Base-by-base conservation (phyloP, 805 yeast genomes). In the Starmerella kuoi region DNA sequence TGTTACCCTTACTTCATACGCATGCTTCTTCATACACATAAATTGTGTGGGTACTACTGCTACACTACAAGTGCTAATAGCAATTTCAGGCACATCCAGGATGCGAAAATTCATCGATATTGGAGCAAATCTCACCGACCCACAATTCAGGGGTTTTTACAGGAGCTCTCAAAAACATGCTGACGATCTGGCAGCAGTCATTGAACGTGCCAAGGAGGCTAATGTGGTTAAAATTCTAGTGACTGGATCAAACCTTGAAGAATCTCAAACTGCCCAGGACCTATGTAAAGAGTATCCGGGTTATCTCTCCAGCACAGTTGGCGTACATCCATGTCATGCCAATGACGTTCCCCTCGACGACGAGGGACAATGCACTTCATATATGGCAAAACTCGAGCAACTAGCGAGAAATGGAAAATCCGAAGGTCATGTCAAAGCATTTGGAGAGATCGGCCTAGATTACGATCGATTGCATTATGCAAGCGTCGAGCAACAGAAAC, bases 391-490 rank as follows among this genome's bases (percentile, higher is more conserved):
- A 21, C 60, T 91, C 35, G 68, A 70, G 47, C 50, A 61, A 2
- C 51, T 79, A n/a, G 73, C 76, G 0, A 46, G 59, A 5, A 52
- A 62, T 1, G 81, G 85, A 4, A 57, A 61, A 24, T 55, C 63
- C 7, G 50, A 56, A 12, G 80, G 80, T 1, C 53, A 63, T 2
- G 79, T 91, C 22, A 72, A 72, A 53, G 91, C 95, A 1, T 79
- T 87, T 63, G 99, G 99, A 12, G 99, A 91, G 61, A 76, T 91
- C 38, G 99, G 99, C 0, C 66, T 91, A 37, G 99, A 91, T 58
- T 88, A 87, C 58, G 99, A 91, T 60, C 65, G 99, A 46, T 63
- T 91, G 38, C 78, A 82, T 52, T 81, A 75, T 55, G 74, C 95
- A 0, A 65, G 81, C 2, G 74, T 67, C 43, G 77, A 72, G 5